Evolutionary conservation across 495 filamentous ascomycete species (phyloP), one percentile per base, ranked within the genome.

Genomic region (Lasiosphaeria ovina): DNA sequence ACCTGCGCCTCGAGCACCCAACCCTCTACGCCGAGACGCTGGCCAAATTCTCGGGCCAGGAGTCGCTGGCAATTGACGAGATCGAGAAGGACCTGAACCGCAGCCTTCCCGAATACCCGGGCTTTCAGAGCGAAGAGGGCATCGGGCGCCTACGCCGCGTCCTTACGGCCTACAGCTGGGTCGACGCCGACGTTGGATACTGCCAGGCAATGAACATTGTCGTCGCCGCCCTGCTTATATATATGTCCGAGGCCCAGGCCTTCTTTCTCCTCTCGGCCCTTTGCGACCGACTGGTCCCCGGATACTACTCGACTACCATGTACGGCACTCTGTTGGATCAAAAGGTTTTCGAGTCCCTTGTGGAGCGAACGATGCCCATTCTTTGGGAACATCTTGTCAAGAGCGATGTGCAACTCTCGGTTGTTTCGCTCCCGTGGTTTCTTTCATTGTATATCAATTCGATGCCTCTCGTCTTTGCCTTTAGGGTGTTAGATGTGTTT

Each of bases 201-300:
- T 98, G 94, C 71, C 94, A 98, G 73, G 94, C 94, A 31, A 98
- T 98, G 94, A 98, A 98, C 70, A 98, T 98, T 62, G 94, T 98
- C 16, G 93, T 96, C 6, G 94, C 94, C 16, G 94, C 94, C 8
- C 73, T 98, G 55, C 81, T 98, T 42, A 98, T 98, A 79, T 98
- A 98, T 76, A 94, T 96, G 89, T 98, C 94, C 5, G 94, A 98
- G 72, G 72, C 88, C 0, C 94, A 98, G 76, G 94, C 94, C 4
- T 98, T 98, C 74, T 98, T 92, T 74, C 82, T 97, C 6, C 84
- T 98, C 31, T 96, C 92, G 38, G 83, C 92, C 10, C 81, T 98
- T 6, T 98, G 94, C 73, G 93, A 98, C 72, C 86, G 93, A 34
- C 81, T 98, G 14, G 82, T 98, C 3, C 94, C 94, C 0, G 94